These are phyloP conservation scores for Hypoxylon perforatum DNA, from an alignment of 495 filamentous ascomycete genomes.

Conservation along the genomic window DNA sequence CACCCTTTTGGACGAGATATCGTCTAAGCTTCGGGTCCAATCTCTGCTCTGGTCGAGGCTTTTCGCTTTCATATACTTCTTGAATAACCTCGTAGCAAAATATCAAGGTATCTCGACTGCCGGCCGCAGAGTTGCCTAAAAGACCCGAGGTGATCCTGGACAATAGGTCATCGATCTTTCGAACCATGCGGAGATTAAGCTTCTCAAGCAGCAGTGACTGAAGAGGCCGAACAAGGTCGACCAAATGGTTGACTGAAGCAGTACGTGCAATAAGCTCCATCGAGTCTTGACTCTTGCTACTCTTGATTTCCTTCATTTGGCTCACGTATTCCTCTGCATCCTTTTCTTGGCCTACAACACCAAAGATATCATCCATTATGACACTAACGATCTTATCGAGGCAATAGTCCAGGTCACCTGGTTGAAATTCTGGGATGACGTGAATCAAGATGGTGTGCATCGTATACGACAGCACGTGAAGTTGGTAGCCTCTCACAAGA, in stretches of 20 bases:
- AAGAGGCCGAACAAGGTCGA: slow-evolving; percentile 78
- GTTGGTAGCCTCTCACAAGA: slow-evolving; percentile 85
- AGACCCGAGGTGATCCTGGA: slow-evolving; percentile 85
- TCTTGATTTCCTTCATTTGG: slow-evolving; percentile 97
- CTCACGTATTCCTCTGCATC: slow-evolving; percentile 95
- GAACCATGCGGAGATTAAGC: slow-evolving; percentile 78
- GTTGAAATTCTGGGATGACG: slow-evolving; percentile 75
- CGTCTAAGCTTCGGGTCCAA: slow-evolving; percentile 71
- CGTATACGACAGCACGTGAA: slow-evolving; percentile 95
- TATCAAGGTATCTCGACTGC: slow-evolving; percentile 80
- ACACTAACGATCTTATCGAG: slow-evolving; percentile 78
- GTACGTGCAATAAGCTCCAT: slow-evolving; percentile 92
- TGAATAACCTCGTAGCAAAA: slow-evolving; percentile 96
- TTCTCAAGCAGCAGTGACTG: slow-evolving; percentile 83
- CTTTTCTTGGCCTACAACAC: slow-evolving; percentile 94
- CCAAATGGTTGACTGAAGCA: slow-evolving; percentile 78
- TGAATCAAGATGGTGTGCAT: slow-evolving; percentile 89
- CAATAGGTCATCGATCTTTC: slow-evolving; percentile 91
- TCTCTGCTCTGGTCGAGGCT: slow-evolving; percentile 55
- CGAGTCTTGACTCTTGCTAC: slow-evolving; percentile 95
- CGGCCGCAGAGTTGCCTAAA: slow-evolving; percentile 77
- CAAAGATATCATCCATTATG: slow-evolving; percentile 98
- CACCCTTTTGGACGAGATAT: slow-evolving; percentile 80
- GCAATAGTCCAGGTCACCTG: slow-evolving; percentile 92
- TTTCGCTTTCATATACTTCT: slow-evolving; percentile 75